phyloP scores from a whole-genome alignment of 164 flowering plant genomes.

The Cinnamomum micranthum region DNA sequence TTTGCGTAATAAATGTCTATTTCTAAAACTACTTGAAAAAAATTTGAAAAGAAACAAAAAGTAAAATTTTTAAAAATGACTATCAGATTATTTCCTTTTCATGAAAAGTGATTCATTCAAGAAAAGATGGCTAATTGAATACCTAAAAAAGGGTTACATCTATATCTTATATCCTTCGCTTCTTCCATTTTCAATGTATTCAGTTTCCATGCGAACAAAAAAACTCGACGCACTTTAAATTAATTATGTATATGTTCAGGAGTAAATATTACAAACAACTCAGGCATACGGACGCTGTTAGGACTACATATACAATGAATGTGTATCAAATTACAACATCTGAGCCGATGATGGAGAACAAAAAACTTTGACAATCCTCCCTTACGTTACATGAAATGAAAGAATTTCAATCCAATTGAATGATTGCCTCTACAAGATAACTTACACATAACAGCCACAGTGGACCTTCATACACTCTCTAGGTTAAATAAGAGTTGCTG shows the following conservation, averaged over 20 bases:
- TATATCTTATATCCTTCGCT: too few species aligned
- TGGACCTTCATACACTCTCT: neutral
- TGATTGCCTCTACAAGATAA: conserved; percentile 6
- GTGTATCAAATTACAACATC: conserved; percentile 10
- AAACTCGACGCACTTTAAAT: too few species aligned
- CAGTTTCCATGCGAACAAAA: too few species aligned
- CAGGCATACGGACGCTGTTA: neutral
- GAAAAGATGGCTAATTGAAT: neutral
- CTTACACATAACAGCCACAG: neutral
- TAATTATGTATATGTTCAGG: neutral
- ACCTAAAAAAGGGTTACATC: too few species aligned
- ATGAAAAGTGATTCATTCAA: neutral
- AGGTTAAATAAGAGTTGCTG: conserved; percentile 5
- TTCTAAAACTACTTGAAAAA: too few species aligned
- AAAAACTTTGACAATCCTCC: conserved; percentile 2
- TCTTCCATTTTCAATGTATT: too few species aligned
- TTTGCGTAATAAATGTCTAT: too few species aligned
- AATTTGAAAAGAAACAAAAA: too few species aligned
- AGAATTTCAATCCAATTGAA: conserved; percentile 9
- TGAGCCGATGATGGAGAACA: neutral
- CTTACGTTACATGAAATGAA: neutral
- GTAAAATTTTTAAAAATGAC: too few species aligned
- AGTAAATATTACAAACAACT: conserved; percentile 8
- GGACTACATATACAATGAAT: conserved; percentile 12
- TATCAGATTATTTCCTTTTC: too few species aligned